Evolutionary conservation across 192 early-diverging fungal species (phyloP).

Genomic region (Lunasporangiospora selenospora): DNA sequence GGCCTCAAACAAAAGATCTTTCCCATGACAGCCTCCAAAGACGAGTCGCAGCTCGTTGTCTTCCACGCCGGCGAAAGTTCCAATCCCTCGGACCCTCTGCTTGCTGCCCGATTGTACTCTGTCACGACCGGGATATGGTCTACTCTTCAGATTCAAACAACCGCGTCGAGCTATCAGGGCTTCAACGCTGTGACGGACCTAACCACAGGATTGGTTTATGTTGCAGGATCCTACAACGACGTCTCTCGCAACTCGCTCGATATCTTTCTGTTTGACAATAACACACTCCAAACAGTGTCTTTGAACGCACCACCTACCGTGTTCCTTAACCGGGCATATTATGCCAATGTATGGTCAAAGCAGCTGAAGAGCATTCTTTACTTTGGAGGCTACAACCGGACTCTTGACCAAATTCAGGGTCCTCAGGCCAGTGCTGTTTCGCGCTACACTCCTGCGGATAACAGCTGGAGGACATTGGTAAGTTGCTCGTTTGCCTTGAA

Average conservation of each 20-base stretch:
- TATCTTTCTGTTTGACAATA: not conserved
- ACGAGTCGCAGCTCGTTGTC: not conserved
- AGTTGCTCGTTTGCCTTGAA: not conserved
- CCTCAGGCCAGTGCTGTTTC: not conserved
- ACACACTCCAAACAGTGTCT: no score
- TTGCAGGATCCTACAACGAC: not conserved
- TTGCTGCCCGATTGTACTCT: not conserved
- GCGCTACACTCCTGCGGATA: not conserved
- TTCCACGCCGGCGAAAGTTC: no score
- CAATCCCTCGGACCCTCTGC: not conserved
- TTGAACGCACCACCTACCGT: not conserved
- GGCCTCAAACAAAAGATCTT: not conserved
- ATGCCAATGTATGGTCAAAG: not conserved
- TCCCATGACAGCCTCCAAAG: not conserved
- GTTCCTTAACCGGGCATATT: not conserved
- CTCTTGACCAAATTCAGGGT: not conserved
- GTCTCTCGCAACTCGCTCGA: not conserved
- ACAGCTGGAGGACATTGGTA: not conserved
- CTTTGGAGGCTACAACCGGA: slow-evolving; percentile 1
- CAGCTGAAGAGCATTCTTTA: slow-evolving; percentile 2
- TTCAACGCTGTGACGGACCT: no score
- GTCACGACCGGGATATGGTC: not conserved
- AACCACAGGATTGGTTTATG: not conserved
- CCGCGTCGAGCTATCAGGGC: no score
- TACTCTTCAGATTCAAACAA: not conserved